Conservation (phyloP, 2,329 filamentous ascomycete species). For the Penicillium sclerotigenum region DNA sequence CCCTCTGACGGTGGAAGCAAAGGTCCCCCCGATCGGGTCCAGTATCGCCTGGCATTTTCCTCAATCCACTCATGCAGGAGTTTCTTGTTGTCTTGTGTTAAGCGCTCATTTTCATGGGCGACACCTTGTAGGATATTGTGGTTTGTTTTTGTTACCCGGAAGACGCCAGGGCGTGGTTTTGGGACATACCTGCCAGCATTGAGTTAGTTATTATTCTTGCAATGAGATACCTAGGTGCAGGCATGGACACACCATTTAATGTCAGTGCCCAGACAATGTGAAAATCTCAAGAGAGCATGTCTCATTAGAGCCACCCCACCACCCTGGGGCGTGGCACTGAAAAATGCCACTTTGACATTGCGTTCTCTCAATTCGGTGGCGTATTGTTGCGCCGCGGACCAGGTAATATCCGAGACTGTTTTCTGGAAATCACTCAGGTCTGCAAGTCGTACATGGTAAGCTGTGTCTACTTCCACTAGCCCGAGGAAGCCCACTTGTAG, state of each 20-base stretch:
- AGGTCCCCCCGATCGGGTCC: slow-evolving; percentile 66
- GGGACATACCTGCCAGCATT: slow-evolving; percentile 60
- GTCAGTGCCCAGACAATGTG: slow-evolving; percentile 63
- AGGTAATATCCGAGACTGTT: slow-evolving; percentile 61
- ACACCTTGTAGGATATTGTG: slow-evolving; percentile 88
- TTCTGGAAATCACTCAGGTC: slow-evolving; percentile 56
- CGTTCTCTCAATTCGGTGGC: slow-evolving; percentile 60
- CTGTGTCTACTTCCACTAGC: slow-evolving; percentile 67
- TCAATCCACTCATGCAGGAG: slow-evolving; percentile 69
- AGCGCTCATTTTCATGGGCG: slow-evolving; percentile 60
- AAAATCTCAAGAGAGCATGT: slow-evolving; percentile 71
- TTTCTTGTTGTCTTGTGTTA: slow-evolving; percentile 60
- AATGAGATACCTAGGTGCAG: background rate
- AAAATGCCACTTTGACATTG: slow-evolving; percentile 70
- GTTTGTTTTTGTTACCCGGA: slow-evolving; percentile 80
- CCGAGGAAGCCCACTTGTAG: slow-evolving; percentile 65
- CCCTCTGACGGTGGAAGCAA: slow-evolving; percentile 63
- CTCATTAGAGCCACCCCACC: slow-evolving; percentile 80
- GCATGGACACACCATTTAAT: slow-evolving; percentile 63
- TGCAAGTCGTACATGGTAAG: slow-evolving; percentile 61
- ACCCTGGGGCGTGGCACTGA: slow-evolving; percentile 77
- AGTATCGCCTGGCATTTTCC: slow-evolving; percentile 71
- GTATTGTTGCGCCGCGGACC: slow-evolving; percentile 63
- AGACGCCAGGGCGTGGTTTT: slow-evolving; percentile 74
- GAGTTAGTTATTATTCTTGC: slow-evolving; percentile 6